Base-by-base conservation (phyloP, 768 basidiomycete genomes). In the Botryobasidium botryosum region DNA sequence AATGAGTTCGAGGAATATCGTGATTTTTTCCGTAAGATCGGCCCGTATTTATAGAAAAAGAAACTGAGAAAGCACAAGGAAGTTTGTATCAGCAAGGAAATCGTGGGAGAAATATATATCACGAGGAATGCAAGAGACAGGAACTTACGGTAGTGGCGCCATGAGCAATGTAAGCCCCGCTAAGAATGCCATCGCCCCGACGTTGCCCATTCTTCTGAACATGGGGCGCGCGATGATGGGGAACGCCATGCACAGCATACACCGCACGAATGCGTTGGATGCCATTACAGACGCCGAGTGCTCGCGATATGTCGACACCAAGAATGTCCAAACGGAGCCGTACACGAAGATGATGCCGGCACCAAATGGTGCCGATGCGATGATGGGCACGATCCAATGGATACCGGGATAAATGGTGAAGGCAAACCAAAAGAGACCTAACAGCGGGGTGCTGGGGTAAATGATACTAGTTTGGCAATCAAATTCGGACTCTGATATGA, bases 121-220 rank as follows among this genome's bases (percentile, higher is more conserved):
- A 37, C 32, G 40, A 33, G 18, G 13, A 46, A 25, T 1, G 17
- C 15, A 43, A 23, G 18, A 15, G 6, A 18, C 18, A 29, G 10
- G 6, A 10, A 57, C 56, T 44, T 45, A 61, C 42, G 65, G 65
- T 15, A 66, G 46, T 0, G 80, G 80, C 1, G 70, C 68, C 67
- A 77, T 71, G 15, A 77, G 37, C 2, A 70, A 68, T 46, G 70
- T 68, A 8, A 83, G 55, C 1, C 79, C 78, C 1, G 74, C 80
- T 15, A 83, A 54, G n/a, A 82, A 64, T 12, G 75, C 79, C 0
- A 75, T 77, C 1, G 77, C 79, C 0, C 80, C 81, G 0, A 78
- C 77, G 0, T 76, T 74, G 0, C 80, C 78, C 4, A 84, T 56
- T 4, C 59, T 51, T 8, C 57, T 48, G 49, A 70, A 76, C 71